Conservation (phyloP, 1,284 basidiomycete species). For the Fistulina hepatica region DNA sequence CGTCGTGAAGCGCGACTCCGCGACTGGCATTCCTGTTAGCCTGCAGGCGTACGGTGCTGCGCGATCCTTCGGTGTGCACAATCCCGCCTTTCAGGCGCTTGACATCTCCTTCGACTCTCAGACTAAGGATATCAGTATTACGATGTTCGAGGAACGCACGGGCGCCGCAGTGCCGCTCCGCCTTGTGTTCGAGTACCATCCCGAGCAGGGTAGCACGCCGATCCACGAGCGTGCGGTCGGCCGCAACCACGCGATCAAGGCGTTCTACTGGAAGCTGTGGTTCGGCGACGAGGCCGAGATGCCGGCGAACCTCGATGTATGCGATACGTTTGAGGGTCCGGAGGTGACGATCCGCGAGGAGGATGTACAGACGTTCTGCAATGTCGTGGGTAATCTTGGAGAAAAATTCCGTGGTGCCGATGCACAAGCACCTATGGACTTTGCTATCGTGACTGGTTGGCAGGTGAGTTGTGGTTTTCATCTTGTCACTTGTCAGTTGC, state of each 20-base stretch:
- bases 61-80: slow-evolving; percentile 72
- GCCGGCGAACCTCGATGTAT: slow-evolving; percentile 66
- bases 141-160: slow-evolving; percentile 77
- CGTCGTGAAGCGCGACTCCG: slow-evolving; percentile 40
- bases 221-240: slow-evolving; percentile 85
- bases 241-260: slow-evolving; percentile 89
- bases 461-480: slow-evolving; percentile 53
- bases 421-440: slow-evolving; percentile 71
- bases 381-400: slow-evolving; percentile 86
- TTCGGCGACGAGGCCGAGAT: slow-evolving; percentile 76
- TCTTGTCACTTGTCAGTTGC: slow-evolving; percentile 2
- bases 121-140: slow-evolving; percentile 59
- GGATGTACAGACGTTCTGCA: slow-evolving; percentile 84
- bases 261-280: slow-evolving; percentile 96
- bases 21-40: slow-evolving; percentile 10
- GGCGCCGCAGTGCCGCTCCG: slow-evolving; percentile 70
- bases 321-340: slow-evolving; percentile 74
- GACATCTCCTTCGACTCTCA: slow-evolving; percentile 56
- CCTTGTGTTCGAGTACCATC: slow-evolving; percentile 81
- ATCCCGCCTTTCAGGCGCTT: slow-evolving; percentile 73
- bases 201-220: slow-evolving; percentile 82
- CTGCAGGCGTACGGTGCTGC: slow-evolving; percentile 59
- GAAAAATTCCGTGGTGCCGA: slow-evolving; percentile 81
- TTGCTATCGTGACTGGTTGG: slow-evolving; percentile 97
- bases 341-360: slow-evolving; percentile 69